These are phyloP conservation scores for Xylaria intraflava DNA, from an alignment of 495 filamentous ascomycete species.

Conservation along the genomic window DNA sequence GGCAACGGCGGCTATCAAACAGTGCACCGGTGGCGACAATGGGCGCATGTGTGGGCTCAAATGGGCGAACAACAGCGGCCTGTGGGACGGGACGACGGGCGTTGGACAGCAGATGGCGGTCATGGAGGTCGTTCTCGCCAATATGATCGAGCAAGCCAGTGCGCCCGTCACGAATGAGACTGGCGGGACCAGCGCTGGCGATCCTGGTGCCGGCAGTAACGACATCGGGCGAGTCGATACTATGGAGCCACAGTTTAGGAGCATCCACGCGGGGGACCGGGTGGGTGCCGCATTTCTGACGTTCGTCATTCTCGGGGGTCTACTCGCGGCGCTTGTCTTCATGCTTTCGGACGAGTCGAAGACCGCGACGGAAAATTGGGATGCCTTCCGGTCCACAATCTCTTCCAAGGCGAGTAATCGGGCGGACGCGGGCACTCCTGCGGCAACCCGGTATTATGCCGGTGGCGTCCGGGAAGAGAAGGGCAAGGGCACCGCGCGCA, in stretches of 20 bases:
- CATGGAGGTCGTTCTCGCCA: slow-evolving; percentile 59
- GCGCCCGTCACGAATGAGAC: slow-evolving; percentile 56
- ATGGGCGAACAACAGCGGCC: slow-evolving; percentile 51
- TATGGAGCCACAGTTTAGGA: slow-evolving; percentile 10
- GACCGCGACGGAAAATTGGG: slow-evolving; percentile 18
- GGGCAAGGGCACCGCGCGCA: neutral
- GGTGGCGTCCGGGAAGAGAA: neutral
- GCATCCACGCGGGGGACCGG: slow-evolving; percentile 47
- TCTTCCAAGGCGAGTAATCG: neutral
- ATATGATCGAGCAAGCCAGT: slow-evolving; percentile 39
- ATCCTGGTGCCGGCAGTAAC: slow-evolving; percentile 57
- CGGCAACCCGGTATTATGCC: neutral
- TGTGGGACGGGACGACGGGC: slow-evolving; percentile 52
- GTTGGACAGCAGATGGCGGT: slow-evolving; percentile 68
- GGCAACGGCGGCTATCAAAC: slow-evolving; percentile 56
- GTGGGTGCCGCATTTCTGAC: slow-evolving; percentile 59
- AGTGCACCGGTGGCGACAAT: slow-evolving; percentile 55
- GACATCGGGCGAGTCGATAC: slow-evolving; percentile 29
- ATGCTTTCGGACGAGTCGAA: slow-evolving; percentile 32
- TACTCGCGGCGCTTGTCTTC: slow-evolving; percentile 29
- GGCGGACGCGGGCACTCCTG: neutral
- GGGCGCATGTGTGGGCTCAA: slow-evolving; percentile 61
- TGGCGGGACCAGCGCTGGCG: slow-evolving; percentile 69
- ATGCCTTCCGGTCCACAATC: slow-evolving; percentile 10
- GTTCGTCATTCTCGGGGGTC: slow-evolving; percentile 29